Evolutionary conservation across 352 stramenopile genomes (phyloP), one percentile per base, ranked within the genome.

Genomic region (Globisporangium parvum): DNA sequence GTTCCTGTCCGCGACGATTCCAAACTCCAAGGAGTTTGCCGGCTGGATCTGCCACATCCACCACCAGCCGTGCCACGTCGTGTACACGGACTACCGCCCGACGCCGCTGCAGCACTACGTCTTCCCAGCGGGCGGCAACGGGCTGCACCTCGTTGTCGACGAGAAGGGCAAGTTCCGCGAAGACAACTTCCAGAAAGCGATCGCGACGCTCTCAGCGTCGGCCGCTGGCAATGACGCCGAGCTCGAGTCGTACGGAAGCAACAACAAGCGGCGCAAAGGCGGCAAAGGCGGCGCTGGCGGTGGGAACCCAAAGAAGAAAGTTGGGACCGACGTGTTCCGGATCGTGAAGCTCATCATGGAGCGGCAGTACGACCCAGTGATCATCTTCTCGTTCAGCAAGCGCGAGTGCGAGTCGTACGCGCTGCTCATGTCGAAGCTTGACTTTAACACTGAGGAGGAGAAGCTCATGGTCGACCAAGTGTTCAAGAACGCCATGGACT

Each of bases 71-170:
- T 99, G 96, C 78, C 97, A 99, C 79, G 98, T 99, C n/a, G 95
- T 99, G n/a, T 99, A 99, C 80, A 99, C 98, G 42, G 96, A 99
- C 70, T 99, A 99, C 82, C 93, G 96, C 65, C 98, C 98, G 2
- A 97, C 94, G 33, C 98, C 98, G 6, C 68, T 99, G 58, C 96
- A 99, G 81, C 98, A 99, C 80, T 99, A 99, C 65, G 80, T 99
- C 46, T 99, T 99, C 69, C 94, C 95, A n/a, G 79, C 89, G 10
- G 96, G 94, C 45, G 96, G 95, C 28, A 97, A 96, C 48, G 97
- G 97, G 0, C 76, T 99, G 41, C 96, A 99, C 70, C 71, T 99
- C n/a, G 96, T 99, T 9, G 96, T 99, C 21, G 98, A 99, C 62
- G 97, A 99, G 66, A 98, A 98, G 69, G 93, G 96, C 48, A 97